Evolutionary conservation across 768 basidiomycete species (phyloP), one percentile per base, ranked within the genome.

Genomic region (Xerocomellus amylosporus): DNA sequence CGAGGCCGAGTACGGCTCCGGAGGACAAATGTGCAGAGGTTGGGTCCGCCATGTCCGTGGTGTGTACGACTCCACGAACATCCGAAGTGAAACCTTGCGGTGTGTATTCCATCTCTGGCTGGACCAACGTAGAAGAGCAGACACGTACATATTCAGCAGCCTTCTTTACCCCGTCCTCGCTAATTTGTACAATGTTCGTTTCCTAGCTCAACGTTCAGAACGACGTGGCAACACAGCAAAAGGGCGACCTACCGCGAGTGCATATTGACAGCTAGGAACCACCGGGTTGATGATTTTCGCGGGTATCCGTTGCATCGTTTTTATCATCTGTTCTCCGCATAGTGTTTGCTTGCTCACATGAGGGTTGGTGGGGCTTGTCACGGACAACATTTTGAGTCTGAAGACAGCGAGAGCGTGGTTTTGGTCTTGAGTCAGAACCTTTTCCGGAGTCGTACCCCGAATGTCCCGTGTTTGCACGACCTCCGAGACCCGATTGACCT

Each of bases 1-100:
- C 13, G 72, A 62, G 9, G 79, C 66, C 55, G 78, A 71, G 70
- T 84, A 84, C 0, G 84, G 83, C 58, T 88, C 85, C 0, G 81
- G 74, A 8, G 92, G 88, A 61, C 81, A 79, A 36, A 92, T 77
- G 64, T 94, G 92, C 37, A 93, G 74, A 5, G 79, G 61, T 17
- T 71, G 70, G 1, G 83, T 85, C 34, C 87, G 82, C 91, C 91
- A 94, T 41, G 88, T 86, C 39, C 85, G 81, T 13, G 91, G 90
- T 13, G 83, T 82, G 69, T 94, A 93, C 0, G 82, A 76, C 69
- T 88, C 86, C 1, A 74, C 64, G 38, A 73, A 65, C 56, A 93
- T 75, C 58, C 79, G 82, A 41, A 69, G 68, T 46, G 77, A 79
- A 49, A 93, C 87, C 90, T 91, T 36, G 53, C 1, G 19, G 58